Percentiles rank a stretch among this genome's conserved stretches.
phyloP scores from a whole-genome alignment of 768 basidiomycete species.

The Arthromyces matolae region DNA sequence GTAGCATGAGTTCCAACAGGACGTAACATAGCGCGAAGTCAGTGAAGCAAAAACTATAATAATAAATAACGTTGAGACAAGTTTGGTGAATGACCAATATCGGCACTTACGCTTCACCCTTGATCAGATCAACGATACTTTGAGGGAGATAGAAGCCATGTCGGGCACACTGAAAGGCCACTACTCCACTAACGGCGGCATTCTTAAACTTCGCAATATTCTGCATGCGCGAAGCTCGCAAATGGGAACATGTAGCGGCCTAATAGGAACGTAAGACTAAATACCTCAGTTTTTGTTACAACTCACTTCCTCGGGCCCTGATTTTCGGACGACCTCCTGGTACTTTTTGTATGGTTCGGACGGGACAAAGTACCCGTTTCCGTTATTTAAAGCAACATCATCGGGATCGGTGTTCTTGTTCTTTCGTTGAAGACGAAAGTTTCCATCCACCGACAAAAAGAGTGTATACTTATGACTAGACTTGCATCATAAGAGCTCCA shows the following conservation, averaged over 20 bases:
- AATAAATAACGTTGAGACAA: neutral
- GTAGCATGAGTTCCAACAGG: conserved; percentile 4
- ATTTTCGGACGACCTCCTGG: conserved; percentile 3
- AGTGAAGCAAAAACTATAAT: conserved; percentile 17
- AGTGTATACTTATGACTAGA: conserved; percentile 10
- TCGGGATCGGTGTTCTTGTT: conserved; percentile 26
- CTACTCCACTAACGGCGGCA: no score
- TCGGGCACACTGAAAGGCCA: conserved; percentile 27
- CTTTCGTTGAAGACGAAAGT: conserved; percentile 21
- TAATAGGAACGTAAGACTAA: conserved; percentile 4
- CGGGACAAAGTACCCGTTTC: conserved; percentile 23
- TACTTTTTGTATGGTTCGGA: conserved; percentile 15
- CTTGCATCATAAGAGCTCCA: neutral
- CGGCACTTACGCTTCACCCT: conserved; percentile 26
- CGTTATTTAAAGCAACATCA: conserved; percentile 24
- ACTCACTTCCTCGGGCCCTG: neutral
- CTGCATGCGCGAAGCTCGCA: conserved; percentile 24
- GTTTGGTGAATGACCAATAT: neutral
- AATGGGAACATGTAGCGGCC: conserved; percentile 22
- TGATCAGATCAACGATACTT: conserved; percentile 23
- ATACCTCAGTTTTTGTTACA: neutral
- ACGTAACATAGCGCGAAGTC: conserved; percentile 22
- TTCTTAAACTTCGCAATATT: conserved; percentile 26
- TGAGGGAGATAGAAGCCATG: conserved; percentile 23
- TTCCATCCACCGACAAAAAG: conserved; percentile 24